These are phyloP conservation scores for Tricladium varicosporioides DNA, from an alignment of 2,329 filamentous ascomycete genomes.

Conservation along the genomic window DNA sequence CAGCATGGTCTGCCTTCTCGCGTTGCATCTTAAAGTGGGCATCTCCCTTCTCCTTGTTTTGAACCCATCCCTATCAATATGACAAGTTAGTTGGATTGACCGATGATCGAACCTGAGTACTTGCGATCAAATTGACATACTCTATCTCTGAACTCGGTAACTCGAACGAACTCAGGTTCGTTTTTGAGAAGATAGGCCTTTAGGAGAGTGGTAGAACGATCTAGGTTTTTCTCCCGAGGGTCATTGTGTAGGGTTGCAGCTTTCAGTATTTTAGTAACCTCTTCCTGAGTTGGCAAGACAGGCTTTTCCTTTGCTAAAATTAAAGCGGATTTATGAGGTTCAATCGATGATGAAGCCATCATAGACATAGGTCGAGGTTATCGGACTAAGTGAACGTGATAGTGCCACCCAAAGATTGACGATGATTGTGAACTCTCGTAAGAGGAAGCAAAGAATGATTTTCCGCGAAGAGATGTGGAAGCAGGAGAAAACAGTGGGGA, in stretches of 20 bases:
- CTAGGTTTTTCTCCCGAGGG: conserved; percentile 3
- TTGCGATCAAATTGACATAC: conserved; percentile 9
- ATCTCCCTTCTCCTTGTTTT: conserved; percentile 44
- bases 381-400: too few relatives aligned
- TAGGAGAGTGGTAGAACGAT: conserved; percentile 11
- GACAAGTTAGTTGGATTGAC: not conserved
- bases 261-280: conserved; percentile 6
- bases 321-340: not conserved
- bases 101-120: not conserved
- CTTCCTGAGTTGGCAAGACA: conserved; percentile 1
- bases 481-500: too few relatives aligned
- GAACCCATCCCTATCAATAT: conserved; percentile 39
- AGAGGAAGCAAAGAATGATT: too few relatives aligned
- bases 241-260: conserved; percentile 3
- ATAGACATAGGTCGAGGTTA: too few relatives aligned
- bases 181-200: conserved; percentile 20
- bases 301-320: not conserved
- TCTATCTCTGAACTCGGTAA: conserved; percentile 18
- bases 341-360: too few relatives aligned
- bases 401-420: too few relatives aligned
- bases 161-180: conserved; percentile 18
- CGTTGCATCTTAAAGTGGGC: conserved; percentile 42
- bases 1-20: conserved; percentile 36
- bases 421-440: too few relatives aligned
- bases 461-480: too few relatives aligned